A percentile compares a stretch with the other conserved stretches of the same genome.
Evolutionary conservation across 192 early-diverging fungal species (phyloP).

Genomic region (Paraglomus occultum): DNA sequence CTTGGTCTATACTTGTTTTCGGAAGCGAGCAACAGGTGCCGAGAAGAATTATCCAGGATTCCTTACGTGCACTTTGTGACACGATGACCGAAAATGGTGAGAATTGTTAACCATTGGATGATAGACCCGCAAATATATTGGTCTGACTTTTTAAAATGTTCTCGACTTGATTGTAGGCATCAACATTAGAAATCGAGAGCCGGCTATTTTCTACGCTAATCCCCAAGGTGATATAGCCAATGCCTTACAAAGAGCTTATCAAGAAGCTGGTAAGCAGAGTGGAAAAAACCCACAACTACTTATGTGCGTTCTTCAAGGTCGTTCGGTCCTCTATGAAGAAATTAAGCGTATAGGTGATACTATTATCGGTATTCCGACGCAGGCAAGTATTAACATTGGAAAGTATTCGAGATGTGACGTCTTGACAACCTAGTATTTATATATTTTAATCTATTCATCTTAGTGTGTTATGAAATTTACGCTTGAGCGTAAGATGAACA

Average conservation of each 20-base stretch:
- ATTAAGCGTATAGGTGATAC: slow-evolving; percentile 91
- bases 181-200: slow-evolving; percentile 43
- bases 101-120: not conserved
- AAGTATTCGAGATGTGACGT: no score
- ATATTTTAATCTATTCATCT: slow-evolving; percentile 76
- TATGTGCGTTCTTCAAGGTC: slow-evolving; percentile 78
- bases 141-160: no score
- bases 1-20: slow-evolving; percentile 83
- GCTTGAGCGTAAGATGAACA: not conserved
- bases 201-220: slow-evolving; percentile 49
- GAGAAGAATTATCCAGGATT: slow-evolving; percentile 54
- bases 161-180: slow-evolving; percentile 42
- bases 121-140: no score
- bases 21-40: slow-evolving; percentile 56
- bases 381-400: slow-evolving; percentile 45
- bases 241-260: slow-evolving; percentile 66
- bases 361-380: slow-evolving; percentile 78
- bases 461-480: slow-evolving; percentile 52
- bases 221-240: slow-evolving; percentile 68
- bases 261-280: slow-evolving; percentile 61
- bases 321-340: slow-evolving; percentile 76
- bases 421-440: slow-evolving; percentile 57
- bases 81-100: slow-evolving; percentile 62
- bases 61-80: slow-evolving; percentile 70
- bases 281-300: slow-evolving; percentile 75